phyloP scores from a whole-genome alignment of 1,284 basidiomycete species.

The Puccinia coronata region DNA sequence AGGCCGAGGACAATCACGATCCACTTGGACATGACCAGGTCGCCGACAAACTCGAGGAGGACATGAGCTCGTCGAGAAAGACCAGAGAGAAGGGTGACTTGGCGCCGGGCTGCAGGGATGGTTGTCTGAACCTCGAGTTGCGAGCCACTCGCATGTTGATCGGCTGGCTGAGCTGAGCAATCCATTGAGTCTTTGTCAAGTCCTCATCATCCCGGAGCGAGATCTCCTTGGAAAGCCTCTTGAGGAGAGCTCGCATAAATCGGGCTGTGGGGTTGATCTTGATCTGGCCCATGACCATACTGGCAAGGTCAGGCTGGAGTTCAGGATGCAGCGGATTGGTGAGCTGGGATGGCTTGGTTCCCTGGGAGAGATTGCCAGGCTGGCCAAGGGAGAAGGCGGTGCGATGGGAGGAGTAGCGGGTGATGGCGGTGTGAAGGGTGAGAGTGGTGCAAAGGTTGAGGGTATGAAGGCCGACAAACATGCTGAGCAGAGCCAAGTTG shows the following conservation, averaged over 20 bases:
- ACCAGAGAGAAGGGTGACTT: constrained; percentile 60
- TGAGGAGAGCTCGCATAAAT: constrained; percentile 6
- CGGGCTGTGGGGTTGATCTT: constrained; percentile 21
- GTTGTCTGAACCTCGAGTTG: no score
- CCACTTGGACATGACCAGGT: constrained; percentile 93
- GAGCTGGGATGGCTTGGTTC: no score
- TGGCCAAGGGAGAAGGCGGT: no score
- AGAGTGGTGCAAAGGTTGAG: constrained; percentile 92
- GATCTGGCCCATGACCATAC: background rate
- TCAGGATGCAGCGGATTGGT: no score
- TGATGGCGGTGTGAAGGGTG: constrained; percentile 70
- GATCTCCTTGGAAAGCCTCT: no score
- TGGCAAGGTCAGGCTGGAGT: no score
- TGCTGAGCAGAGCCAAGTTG: constrained; percentile 54
- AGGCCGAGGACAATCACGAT: no score
- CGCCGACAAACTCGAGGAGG: constrained; percentile 84
- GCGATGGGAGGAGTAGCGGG: constrained; percentile 63
- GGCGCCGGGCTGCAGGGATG: no score
- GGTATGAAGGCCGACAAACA: constrained; percentile 83
- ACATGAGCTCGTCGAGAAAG: constrained; percentile 81
- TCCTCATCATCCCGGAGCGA: background rate
- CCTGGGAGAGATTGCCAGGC: no score
- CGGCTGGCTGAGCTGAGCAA: no score
- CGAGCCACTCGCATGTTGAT: no score
- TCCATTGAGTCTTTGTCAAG: constrained; percentile 54